Evolutionary conservation across 495 filamentous ascomycete species (phyloP).

Genomic region (Xylaria venustula): DNA sequence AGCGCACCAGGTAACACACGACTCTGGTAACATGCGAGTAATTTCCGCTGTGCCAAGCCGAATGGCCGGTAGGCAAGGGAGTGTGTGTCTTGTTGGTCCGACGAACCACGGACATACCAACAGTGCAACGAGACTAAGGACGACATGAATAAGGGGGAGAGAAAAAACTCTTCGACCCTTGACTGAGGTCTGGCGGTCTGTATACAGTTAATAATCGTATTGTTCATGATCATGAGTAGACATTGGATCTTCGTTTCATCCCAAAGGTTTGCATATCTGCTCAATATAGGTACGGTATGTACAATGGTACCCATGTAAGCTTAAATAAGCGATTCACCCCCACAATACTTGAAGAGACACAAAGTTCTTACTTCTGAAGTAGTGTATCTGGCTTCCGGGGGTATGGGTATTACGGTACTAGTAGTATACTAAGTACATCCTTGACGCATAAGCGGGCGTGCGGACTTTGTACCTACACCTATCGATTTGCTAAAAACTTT

Average conservation of each 20-base stretch:
- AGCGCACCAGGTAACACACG: background rate
- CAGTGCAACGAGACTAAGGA: background rate
- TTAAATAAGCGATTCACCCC: constrained; percentile 5
- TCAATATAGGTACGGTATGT: background rate
- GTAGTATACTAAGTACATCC: too few species aligned
- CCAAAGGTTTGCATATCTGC: background rate
- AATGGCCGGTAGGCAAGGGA: background rate
- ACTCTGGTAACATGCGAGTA: background rate
- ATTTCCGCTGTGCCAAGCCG: background rate
- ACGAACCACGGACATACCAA: background rate
- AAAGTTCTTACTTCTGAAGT: background rate
- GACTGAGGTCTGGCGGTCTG: background rate
- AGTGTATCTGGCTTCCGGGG: too few species aligned
- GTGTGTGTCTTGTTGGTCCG: background rate
- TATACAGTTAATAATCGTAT: background rate
- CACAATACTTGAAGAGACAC: background rate
- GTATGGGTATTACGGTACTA: too few species aligned
- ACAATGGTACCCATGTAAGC: background rate
- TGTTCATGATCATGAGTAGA: too few species aligned
- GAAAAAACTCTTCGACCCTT: background rate
- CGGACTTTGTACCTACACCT: background rate
- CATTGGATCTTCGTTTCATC: too few species aligned
- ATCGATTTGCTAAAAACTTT: too few species aligned
- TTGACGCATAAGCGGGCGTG: too few species aligned
- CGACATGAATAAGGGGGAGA: background rate